phyloP scores from a whole-genome alignment of 1,284 basidiomycete species.

The Entoloma clypeatum region DNA sequence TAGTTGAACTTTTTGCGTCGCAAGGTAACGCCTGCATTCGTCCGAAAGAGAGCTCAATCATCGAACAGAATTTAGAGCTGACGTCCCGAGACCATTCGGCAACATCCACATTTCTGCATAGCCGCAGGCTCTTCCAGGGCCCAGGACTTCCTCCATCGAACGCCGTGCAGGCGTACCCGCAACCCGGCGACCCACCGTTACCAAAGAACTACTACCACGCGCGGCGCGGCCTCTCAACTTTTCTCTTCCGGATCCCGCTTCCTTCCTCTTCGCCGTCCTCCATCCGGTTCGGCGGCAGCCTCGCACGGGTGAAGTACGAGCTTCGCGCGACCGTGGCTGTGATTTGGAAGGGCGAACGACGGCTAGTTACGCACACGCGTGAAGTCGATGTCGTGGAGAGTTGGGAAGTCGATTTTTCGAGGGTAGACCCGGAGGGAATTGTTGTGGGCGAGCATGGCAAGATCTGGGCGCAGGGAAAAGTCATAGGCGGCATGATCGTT shows the following conservation, averaged over 20 bases:
- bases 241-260: slow-evolving; percentile 68
- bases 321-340: slow-evolving; percentile 66
- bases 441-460: slow-evolving; percentile 72
- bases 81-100: slow-evolving; percentile 74
- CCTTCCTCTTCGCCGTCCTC: slow-evolving; percentile 64
- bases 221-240: slow-evolving; percentile 65
- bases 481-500: slow-evolving; percentile 59
- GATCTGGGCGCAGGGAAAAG: slow-evolving; percentile 65
- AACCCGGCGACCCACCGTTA: slow-evolving; percentile 50
- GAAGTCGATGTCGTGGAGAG: slow-evolving; percentile 64
- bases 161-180: slow-evolving; percentile 58
- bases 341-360: slow-evolving; percentile 66
- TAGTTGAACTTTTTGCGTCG: slow-evolving; percentile 68
- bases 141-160: slow-evolving; percentile 77
- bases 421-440: slow-evolving; percentile 49
- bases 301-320: slow-evolving; percentile 67
- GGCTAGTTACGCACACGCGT: slow-evolving; percentile 57
- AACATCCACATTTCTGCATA: slow-evolving; percentile 68
- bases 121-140: slow-evolving; percentile 68
- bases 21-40: slow-evolving; percentile 49
- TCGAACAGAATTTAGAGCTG: slow-evolving; percentile 45
- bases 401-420: slow-evolving; percentile 37
- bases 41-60: background rate
- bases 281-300: slow-evolving; percentile 61
- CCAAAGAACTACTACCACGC: slow-evolving; percentile 65